Percentiles rank a stretch among this genome's conserved stretches.
phyloP scores from a whole-genome alignment of 345 rosid genomes.

The Turnera subulata region DNA sequence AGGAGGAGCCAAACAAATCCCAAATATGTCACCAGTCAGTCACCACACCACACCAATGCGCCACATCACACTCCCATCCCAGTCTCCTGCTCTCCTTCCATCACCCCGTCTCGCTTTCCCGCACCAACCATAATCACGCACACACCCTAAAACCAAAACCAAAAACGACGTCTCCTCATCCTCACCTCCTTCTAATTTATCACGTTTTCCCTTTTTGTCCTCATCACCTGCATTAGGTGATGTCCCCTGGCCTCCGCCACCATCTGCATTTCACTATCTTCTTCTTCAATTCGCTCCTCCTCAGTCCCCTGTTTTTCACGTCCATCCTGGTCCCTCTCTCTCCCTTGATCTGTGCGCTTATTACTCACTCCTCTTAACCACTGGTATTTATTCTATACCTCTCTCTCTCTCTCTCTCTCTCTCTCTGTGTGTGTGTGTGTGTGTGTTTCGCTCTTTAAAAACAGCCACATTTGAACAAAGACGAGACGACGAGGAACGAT shows the following conservation, averaged over 20 bases:
- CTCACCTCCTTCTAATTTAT: no score
- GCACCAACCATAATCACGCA: no score
- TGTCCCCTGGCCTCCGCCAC: not conserved
- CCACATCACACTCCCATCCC: no score
- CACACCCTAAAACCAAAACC: no score
- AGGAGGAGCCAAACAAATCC: no score
- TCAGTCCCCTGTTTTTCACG: not conserved
- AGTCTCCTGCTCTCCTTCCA: no score
- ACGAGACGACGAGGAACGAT: not conserved
- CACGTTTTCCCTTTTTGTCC: slow-evolving; percentile 13
- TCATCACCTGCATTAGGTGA: slow-evolving; percentile 1
- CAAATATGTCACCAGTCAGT: no score
- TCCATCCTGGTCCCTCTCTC: not conserved
- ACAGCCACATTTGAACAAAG: not conserved
- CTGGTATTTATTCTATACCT: not conserved
- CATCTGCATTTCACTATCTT: not conserved
- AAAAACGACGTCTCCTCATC: no score
- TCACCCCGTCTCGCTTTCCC: no score
- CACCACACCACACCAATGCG: no score
- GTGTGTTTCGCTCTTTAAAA: no score
- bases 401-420: not conserved
- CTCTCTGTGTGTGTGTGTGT: not conserved
- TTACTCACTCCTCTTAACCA: not conserved
- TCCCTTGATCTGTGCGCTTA: not conserved
- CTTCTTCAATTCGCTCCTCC: not conserved